Conservation (phyloP, 1,284 basidiomycete species). For the Microstroma glucosiphilum region DNA sequence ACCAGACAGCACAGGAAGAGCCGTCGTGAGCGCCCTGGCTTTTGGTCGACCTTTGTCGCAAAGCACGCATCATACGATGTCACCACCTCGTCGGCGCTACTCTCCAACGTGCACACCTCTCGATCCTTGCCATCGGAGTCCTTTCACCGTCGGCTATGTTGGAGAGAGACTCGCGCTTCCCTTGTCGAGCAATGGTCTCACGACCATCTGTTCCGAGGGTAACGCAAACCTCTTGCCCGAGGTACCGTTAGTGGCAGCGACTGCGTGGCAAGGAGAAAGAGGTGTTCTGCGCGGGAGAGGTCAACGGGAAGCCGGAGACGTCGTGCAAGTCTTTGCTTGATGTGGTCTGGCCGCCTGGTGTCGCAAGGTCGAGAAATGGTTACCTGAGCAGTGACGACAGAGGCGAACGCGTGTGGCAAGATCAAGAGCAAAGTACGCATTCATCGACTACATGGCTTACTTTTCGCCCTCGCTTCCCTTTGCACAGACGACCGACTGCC, state of each 20-base stretch:
- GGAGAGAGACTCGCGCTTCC: too few relatives aligned
- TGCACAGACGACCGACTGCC: background rate
- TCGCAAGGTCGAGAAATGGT: conserved; percentile 35
- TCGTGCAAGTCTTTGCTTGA: conserved; percentile 15
- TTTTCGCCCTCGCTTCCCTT: background rate
- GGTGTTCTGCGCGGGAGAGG: background rate
- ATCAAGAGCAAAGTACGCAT: background rate
- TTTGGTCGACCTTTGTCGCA: conserved; percentile 3
- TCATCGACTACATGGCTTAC: background rate
- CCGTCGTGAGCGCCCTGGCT: conserved; percentile 44
- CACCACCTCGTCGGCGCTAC: conserved; percentile 7
- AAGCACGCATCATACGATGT: conserved; percentile 1
- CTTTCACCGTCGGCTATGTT: too few relatives aligned
- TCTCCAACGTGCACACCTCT: background rate
- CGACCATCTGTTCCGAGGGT: too few relatives aligned
- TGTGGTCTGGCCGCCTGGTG: conserved; percentile 27
- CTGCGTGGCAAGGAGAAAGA: too few relatives aligned
- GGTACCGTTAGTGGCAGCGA: too few relatives aligned
- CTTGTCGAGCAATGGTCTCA: too few relatives aligned
- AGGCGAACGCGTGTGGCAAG: too few relatives aligned
- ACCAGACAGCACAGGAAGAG: conserved; percentile 50
- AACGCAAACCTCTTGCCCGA: too few relatives aligned
- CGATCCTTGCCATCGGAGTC: too few relatives aligned
- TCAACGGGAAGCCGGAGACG: background rate
- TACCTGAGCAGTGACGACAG: conserved; percentile 12